Percentiles rank a stretch among this genome's conserved stretches.
Evolutionary conservation across 441 rosid genomes (phyloP).

Genomic region (Melastoma candidum): DNA sequence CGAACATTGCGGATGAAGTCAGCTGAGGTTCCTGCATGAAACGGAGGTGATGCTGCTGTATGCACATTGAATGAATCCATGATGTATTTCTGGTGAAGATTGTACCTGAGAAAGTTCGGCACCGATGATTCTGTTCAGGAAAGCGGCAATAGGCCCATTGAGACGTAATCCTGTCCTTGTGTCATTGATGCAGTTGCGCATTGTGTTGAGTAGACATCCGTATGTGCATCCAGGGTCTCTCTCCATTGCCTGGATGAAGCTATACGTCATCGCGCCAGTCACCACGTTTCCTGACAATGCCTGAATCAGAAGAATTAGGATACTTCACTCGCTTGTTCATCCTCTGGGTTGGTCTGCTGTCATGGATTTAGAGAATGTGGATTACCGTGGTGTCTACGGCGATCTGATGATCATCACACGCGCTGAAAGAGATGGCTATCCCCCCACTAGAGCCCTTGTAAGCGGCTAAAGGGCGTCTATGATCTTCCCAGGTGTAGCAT

Average conservation of each 20-base stretch:
- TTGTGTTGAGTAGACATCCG: conserved; percentile 43
- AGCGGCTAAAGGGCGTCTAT: conserved; percentile 14
- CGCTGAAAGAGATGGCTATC: conserved; percentile 48
- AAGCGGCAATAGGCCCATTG: conserved; percentile 28
- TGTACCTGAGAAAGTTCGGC: conserved; percentile 20
- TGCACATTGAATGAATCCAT: not conserved
- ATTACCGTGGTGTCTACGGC: conserved; percentile 48
- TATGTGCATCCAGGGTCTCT: conserved; percentile 53
- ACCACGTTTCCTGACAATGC: conserved; percentile 47
- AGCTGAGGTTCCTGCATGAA: conserved; percentile 58
- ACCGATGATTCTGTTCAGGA: conserved; percentile 19
- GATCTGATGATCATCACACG: conserved; percentile 55
- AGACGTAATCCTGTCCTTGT: conserved; percentile 31
- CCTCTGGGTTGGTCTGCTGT: not conserved
- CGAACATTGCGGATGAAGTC: conserved; percentile 45
- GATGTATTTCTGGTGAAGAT: not conserved
- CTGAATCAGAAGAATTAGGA: conserved; percentile 22
- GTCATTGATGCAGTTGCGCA: conserved; percentile 40
- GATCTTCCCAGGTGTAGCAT: conserved; percentile 50
- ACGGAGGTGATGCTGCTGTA: not conserved
- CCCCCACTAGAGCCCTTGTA: conserved; percentile 70
- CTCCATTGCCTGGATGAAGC: conserved; percentile 64
- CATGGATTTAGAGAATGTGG: not conserved
- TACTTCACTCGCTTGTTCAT: not conserved
- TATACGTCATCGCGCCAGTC: conserved; percentile 66